Evolutionary conservation across 805 yeast genomes (phyloP), one percentile per base, ranked within the genome.

Genomic region (Soucietia sequanensis): DNA sequence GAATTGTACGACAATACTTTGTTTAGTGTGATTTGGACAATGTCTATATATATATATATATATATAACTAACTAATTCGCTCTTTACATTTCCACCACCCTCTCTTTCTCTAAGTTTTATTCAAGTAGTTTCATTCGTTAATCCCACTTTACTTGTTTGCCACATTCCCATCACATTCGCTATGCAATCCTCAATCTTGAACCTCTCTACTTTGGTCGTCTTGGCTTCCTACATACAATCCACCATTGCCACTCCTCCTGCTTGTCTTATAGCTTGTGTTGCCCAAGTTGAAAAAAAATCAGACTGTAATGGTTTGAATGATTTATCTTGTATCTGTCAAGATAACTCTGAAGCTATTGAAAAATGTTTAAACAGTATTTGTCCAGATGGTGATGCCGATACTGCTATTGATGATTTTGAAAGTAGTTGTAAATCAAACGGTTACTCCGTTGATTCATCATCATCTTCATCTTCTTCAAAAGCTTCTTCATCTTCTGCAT

Each of bases 231-330:
- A 62, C 41, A 48, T 70, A 38, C 65, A 75, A 16, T 52, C 70
- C 21, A 72, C 73, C 20, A 75, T 78, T 30, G 81, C 85, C 35
- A 71, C 91, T 37, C 93, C 96, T 33, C 96, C 96, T 41, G 96
- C 96, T 24, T 89, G 96, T 71, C 66, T 89, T 47, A 71, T 89
- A 59, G 95, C 95, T 26, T 88, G 96, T 76, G 91, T 85, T 39
- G 75, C 87, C 38, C 72, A 77, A 52, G 90, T 84, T 37, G 69
- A 74, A 43, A 75, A 75, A 57, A 71, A 80, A 11, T 61, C 76
- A 27, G 41, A 65, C 30, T 84, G 93, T 62, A 47, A 65, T 39
- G 68, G 80, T 38, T 59, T 87, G 58, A 76, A 75, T 58, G 78
- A 84, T 53, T 68, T 86, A 46, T 50, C 65, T 27, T 88, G 95